phyloP scores from a whole-genome alignment of 768 basidiomycete genomes.

The Pleurotus tuoliensis region DNA sequence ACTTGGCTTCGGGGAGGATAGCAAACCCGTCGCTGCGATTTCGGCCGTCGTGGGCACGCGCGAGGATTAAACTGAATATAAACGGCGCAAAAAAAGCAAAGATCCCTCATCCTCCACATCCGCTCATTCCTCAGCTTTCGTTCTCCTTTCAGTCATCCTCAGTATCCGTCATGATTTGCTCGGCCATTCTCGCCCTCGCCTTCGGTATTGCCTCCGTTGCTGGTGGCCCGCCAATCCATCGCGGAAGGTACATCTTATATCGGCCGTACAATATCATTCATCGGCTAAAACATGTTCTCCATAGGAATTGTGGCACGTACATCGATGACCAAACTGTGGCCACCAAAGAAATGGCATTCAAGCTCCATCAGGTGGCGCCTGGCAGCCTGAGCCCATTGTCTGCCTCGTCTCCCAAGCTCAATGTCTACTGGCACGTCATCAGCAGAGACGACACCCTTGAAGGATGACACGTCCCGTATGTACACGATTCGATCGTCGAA shows the following conservation, averaged over 20 bases:
- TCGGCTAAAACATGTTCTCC: too few species aligned
- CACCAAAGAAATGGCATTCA: slow-evolving; percentile 37
- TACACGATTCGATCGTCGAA: background rate
- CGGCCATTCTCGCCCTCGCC: background rate
- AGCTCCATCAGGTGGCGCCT: slow-evolving; percentile 28
- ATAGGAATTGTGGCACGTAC: slow-evolving; percentile 34
- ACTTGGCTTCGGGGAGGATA: slow-evolving; percentile 2
- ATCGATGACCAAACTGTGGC: slow-evolving; percentile 32
- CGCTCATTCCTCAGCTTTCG: background rate
- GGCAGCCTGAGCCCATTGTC: background rate
- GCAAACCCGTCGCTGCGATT: background rate
- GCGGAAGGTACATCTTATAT: background rate
- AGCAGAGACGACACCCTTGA: slow-evolving; percentile 23
- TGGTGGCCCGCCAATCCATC: background rate
- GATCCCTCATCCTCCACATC: background rate
- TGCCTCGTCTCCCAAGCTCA: slow-evolving; percentile 8
- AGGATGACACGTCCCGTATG: slow-evolving; percentile 42
- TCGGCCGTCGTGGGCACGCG: background rate
- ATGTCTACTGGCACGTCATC: slow-evolving; percentile 33
- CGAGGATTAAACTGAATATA: background rate
- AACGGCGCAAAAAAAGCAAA: background rate
- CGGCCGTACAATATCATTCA: too few species aligned
- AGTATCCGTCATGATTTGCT: background rate
- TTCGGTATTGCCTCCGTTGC: background rate
- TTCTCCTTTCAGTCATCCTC: background rate